Conservation (phyloP, 192 early-diverging fungal species). For the Coemansia furcata region DNA sequence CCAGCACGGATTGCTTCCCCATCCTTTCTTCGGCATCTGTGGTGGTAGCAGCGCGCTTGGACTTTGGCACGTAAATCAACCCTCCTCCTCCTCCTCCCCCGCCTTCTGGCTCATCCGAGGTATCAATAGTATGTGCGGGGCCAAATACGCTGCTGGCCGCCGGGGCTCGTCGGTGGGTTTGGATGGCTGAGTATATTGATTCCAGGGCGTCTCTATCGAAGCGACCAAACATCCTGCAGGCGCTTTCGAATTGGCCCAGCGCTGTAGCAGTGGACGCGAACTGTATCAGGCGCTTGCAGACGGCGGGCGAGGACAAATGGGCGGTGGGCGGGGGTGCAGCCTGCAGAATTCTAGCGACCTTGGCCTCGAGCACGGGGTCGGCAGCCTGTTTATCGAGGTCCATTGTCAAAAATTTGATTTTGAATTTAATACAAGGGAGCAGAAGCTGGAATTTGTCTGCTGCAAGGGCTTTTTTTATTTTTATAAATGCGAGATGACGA, state of each 20-base stretch:
- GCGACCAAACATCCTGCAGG: conserved; percentile 47
- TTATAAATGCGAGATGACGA: background rate
- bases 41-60: background rate
- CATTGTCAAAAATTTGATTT: conserved; percentile 7
- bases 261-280: conserved; percentile 19
- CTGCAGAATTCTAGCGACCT: conserved; percentile 22
- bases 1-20: conserved; percentile 23
- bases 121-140: background rate
- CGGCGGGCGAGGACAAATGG: conserved; percentile 15
- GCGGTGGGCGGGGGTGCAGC: conserved; percentile 7
- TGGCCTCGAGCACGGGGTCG: conserved; percentile 24
- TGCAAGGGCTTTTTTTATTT: background rate
- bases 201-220: conserved; percentile 29
- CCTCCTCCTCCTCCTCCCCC: conserved; percentile 5
- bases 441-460: background rate
- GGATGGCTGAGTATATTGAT: conserved; percentile 18
- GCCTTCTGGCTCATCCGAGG: background rate
- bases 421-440: background rate
- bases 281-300: conserved; percentile 41
- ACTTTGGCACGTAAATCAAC: conserved; percentile 42
- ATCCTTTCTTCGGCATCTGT: background rate
- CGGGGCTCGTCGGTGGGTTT: conserved; percentile 7
- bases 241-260: conserved; percentile 31
- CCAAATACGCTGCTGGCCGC: conserved; percentile 18
- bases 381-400: conserved; percentile 19